Conservation (phyloP, 306 rosid species). For the Prinsepia uniflora region DNA sequence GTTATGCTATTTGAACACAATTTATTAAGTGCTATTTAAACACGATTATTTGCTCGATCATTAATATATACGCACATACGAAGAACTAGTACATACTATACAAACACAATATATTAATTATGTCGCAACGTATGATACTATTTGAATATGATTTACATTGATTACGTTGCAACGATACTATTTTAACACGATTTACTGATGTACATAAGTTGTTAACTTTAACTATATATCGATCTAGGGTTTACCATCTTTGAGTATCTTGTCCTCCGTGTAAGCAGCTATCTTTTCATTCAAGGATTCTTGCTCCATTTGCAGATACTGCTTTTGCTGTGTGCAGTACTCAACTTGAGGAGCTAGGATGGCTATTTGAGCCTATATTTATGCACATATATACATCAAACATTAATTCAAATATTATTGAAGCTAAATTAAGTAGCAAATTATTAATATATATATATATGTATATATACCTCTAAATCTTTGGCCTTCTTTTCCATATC, state of each 20-base stretch:
- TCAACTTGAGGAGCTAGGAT: slow-evolving; percentile 34
- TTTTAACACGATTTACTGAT: too few relatives aligned
- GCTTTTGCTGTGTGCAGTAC: slow-evolving; percentile 8
- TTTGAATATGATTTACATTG: too few relatives aligned
- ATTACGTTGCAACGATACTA: too few relatives aligned
- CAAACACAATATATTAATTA: too few relatives aligned
- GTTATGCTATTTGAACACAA: too few relatives aligned
- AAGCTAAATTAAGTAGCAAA: background rate
- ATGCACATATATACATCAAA: background rate
- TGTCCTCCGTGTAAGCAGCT: slow-evolving; percentile 4
- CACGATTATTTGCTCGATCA: too few relatives aligned
- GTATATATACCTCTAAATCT: slow-evolving; percentile 27
- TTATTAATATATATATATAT: background rate
- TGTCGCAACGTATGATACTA: too few relatives aligned
- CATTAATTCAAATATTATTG: background rate
- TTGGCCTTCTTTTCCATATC: slow-evolving; percentile 30
- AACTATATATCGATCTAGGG: background rate
- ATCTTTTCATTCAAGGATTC: slow-evolving; percentile 28
- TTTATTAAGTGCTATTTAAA: too few relatives aligned
- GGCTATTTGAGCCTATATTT: slow-evolving; percentile 30
- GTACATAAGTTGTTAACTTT: too few relatives aligned
- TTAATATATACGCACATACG: too few relatives aligned
- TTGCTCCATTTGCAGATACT: slow-evolving; percentile 32
- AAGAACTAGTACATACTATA: too few relatives aligned
- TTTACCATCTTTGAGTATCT: slow-evolving; percentile 38